Percentiles rank a stretch among this genome's conserved stretches.
These are phyloP conservation scores for Dipteronia sinensis DNA, from an alignment of 345 rosid species.

Conservation along the genomic window DNA sequence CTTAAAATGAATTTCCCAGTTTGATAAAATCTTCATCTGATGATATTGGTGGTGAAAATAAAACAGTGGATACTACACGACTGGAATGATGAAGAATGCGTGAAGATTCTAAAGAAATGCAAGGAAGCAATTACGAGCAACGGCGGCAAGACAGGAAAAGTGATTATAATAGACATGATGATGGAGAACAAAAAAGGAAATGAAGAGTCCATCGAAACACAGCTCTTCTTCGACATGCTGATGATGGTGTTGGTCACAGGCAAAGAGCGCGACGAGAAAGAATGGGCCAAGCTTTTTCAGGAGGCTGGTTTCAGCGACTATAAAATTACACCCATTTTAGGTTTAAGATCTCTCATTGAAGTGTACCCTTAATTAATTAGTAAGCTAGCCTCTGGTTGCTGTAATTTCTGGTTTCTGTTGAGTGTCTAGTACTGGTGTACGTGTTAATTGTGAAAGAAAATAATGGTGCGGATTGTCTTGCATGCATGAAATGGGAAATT, in stretches of 20 bases:
- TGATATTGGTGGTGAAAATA: not conserved
- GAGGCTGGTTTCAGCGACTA: constrained; percentile 29
- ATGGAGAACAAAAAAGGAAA: not conserved
- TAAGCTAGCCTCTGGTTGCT: too few species aligned
- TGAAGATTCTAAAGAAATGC: constrained; percentile 45
- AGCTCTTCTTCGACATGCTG: constrained; percentile 28
- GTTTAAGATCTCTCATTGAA: constrained; percentile 29
- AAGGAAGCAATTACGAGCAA: constrained; percentile 33
- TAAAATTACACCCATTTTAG: constrained; percentile 10
- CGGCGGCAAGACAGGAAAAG: constrained; percentile 24
- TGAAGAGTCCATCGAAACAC: constrained; percentile 10
- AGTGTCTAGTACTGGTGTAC: too few species aligned
- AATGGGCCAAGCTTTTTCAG: constrained; percentile 32
- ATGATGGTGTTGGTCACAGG: constrained; percentile 22
- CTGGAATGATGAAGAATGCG: constrained; percentile 46
- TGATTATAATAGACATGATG: constrained; percentile 32
- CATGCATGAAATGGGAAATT: too few species aligned
- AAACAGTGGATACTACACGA: constrained; percentile 45
- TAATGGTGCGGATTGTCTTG: too few species aligned
- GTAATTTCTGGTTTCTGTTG: constrained; percentile 9
- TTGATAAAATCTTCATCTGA: too few species aligned
- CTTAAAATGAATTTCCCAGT: too few species aligned
- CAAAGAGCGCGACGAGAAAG: constrained; percentile 23
- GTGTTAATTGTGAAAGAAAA: constrained; percentile 2
- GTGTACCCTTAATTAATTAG: constrained; percentile 19